Percentiles rank a stretch among this genome's conserved stretches.
Evolutionary conservation across 202 grass and related monocot species (phyloP).

Genomic region (Bolboschoenoplectus hybrid): DNA sequence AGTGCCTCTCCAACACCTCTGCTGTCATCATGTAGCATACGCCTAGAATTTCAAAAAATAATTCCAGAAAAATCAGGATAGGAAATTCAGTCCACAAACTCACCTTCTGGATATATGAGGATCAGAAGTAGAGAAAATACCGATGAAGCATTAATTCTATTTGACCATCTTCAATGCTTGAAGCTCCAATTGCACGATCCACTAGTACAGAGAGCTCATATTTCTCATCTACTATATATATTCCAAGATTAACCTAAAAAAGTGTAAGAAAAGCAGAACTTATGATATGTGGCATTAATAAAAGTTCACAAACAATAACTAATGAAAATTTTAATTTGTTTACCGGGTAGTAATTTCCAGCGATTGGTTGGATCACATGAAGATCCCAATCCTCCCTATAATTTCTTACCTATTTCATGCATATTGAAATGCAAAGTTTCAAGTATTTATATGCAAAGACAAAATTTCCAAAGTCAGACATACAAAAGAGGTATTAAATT

Average conservation of each 20-base stretch:
- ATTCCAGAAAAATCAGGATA: neutral
- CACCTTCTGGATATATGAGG: neutral
- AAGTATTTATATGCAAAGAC: neutral
- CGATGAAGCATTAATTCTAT: conserved; percentile 95
- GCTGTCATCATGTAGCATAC: conserved; percentile 67
- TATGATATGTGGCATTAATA: neutral
- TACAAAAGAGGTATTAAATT: conserved; percentile 13
- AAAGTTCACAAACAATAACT: neutral
- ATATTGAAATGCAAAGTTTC: conserved; percentile 14
- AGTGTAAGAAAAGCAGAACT: conserved; percentile 7
- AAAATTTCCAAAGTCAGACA: conserved; percentile 5
- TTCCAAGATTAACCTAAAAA: conserved; percentile 77
- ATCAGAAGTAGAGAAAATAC: conserved; percentile 35
- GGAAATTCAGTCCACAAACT: neutral
- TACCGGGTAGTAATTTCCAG: conserved; percentile 98
- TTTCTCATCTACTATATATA: conserved; percentile 68
- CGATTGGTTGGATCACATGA: conserved; percentile 79
- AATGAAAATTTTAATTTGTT: conserved; percentile 2
- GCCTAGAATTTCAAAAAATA: conserved; percentile 48
- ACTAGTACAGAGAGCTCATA: conserved; percentile 83
- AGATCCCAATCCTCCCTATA: conserved; percentile 91
- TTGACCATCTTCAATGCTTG: conserved; percentile 84
- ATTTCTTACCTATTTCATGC: conserved; percentile 63
- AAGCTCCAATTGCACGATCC: conserved; percentile 90
- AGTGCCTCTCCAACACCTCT: conserved; percentile 75